These are phyloP conservation scores for Pseudozyma pruni DNA, from an alignment of 1,284 basidiomycete species.

Conservation along the genomic window DNA sequence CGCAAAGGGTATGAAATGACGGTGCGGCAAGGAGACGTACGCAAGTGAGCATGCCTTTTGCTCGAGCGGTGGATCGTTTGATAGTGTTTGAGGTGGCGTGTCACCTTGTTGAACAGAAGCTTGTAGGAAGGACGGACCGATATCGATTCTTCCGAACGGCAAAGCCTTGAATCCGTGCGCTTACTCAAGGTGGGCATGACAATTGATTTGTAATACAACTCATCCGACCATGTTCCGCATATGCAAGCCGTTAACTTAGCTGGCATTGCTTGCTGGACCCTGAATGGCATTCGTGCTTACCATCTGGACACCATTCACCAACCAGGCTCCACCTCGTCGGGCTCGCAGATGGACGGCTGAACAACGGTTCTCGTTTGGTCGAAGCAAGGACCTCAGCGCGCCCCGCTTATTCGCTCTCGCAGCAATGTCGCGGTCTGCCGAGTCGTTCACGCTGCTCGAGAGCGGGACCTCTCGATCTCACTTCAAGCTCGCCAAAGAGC, in stretches of 20 bases:
- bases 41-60: conserved; percentile 18
- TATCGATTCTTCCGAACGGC: too few species aligned
- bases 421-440: conserved; percentile 17
- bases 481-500: conserved; percentile 48
- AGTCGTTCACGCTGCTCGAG: conserved; percentile 47
- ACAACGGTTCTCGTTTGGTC: too few species aligned
- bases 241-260: conserved; percentile 1
- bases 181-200: conserved; percentile 6
- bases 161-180: conserved; percentile 5
- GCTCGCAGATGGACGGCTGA: too few species aligned
- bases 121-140: too few species aligned
- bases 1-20: background rate
- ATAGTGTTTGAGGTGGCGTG: background rate
- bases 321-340: background rate
- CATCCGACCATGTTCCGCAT: background rate
- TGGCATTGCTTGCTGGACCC: conserved; percentile 17
- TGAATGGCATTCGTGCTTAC: conserved; percentile 6
- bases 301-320: conserved; percentile 1
- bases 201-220: conserved; percentile 14
- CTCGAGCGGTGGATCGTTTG: background rate
- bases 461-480: conserved; percentile 44
- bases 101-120: background rate
- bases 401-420: background rate
- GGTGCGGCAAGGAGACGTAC: background rate
- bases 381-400: too few species aligned